A percentile compares a stretch with the other conserved stretches of the same genome.
phyloP scores from a whole-genome alignment of 768 basidiomycete species.

The Pleurotus giganteus region DNA sequence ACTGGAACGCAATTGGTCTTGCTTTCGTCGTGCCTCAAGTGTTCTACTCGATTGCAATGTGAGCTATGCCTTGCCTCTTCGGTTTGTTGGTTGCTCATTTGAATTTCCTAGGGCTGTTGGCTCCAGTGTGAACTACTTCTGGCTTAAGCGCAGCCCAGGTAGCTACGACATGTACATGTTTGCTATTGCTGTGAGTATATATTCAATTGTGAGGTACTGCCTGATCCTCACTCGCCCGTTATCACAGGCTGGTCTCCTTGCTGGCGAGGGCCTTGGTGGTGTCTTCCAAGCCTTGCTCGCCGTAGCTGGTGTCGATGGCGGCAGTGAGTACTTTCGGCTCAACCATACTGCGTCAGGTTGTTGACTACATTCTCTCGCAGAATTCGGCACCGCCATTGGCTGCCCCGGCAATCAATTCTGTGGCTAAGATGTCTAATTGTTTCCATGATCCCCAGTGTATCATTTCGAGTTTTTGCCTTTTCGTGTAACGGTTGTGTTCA shows the following conservation, averaged over 20 bases:
- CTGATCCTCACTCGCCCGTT: neutral
- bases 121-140: constrained; percentile 45
- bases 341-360: neutral
- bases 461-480: no score
- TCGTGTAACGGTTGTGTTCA: no score
- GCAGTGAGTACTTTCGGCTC: constrained; percentile 29
- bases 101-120: constrained; percentile 32
- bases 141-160: constrained; percentile 42
- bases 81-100: neutral
- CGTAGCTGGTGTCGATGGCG: constrained; percentile 48
- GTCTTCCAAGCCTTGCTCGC: constrained; percentile 58
- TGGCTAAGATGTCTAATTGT: no score
- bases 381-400: constrained; percentile 49
- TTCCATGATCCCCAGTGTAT: no score
- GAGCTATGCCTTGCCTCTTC: neutral
- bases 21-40: constrained; percentile 53
- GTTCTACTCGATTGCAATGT: constrained; percentile 52
- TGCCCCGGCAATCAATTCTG: constrained; percentile 54
- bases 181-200: constrained; percentile 39
- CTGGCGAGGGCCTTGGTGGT: constrained; percentile 61
- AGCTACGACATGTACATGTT: constrained; percentile 59
- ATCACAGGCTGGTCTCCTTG: constrained; percentile 44
- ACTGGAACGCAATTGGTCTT: constrained; percentile 55
- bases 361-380: constrained; percentile 17
- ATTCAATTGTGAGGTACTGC: neutral